These are phyloP conservation scores for Aureobasidium melanogenum DNA, from an alignment of 2,329 filamentous ascomycete species.

Conservation along the genomic window DNA sequence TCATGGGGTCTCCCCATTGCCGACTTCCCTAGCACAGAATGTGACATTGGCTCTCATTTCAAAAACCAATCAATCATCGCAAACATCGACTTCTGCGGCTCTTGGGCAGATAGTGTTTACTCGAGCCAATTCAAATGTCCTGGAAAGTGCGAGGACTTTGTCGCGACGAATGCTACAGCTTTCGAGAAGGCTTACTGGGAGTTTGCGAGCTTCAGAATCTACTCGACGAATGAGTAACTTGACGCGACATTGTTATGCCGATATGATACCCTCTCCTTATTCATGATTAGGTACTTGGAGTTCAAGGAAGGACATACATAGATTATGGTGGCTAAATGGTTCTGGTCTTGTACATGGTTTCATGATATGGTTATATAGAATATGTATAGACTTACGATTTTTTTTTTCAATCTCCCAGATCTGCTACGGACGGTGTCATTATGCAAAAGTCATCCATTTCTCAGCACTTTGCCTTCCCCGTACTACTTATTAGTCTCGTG, in stretches of 20 bases:
- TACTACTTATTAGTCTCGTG: no score
- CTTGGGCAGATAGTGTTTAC: slow-evolving; percentile 36
- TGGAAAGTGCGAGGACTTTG: slow-evolving; percentile 48
- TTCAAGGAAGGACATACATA: no score
- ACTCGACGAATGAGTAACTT: neutral
- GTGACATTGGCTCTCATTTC: slow-evolving; percentile 52
- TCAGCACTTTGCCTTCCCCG: no score
- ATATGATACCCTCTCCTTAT: slow-evolving; percentile 2
- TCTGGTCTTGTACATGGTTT: no score
- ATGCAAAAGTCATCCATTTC: neutral
- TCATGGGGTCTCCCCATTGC: slow-evolving; percentile 54
- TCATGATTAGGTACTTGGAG: neutral
- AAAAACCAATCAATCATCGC: slow-evolving; percentile 56
- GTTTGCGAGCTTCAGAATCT: slow-evolving; percentile 16
- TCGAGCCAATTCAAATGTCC: slow-evolving; percentile 33
- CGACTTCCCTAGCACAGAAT: slow-evolving; percentile 56
- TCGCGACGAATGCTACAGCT: slow-evolving; percentile 47
- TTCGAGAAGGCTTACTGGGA: slow-evolving; percentile 58
- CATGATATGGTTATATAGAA: no score
- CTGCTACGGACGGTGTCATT: neutral
- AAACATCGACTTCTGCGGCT: slow-evolving; percentile 58
- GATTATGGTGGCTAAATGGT: no score
- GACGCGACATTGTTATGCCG: neutral
- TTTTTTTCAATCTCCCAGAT: neutral
- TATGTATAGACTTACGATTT: no score